Conservation (phyloP, 257 asterid genomes). For the Scutellaria galericulata region DNA sequence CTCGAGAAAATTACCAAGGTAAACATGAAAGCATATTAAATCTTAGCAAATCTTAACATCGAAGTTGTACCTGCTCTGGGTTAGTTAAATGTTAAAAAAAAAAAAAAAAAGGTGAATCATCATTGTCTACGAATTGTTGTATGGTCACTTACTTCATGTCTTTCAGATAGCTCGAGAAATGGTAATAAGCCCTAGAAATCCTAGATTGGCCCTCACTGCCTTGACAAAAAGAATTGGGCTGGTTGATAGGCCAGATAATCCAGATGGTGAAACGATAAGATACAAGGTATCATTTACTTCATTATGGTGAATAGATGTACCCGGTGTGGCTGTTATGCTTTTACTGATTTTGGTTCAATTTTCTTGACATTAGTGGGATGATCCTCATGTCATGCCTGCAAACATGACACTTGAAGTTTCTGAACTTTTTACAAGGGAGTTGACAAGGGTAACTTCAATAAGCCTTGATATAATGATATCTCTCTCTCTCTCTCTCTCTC, state of each 20-base stretch:
- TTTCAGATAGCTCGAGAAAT: conserved; percentile 96
- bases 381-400: conserved; percentile 86
- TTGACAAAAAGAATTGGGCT: conserved; percentile 81
- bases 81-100: conserved; percentile 19
- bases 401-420: conserved; percentile 90
- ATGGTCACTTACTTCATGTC: conserved; percentile 29
- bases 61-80: background rate
- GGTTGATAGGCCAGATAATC: conserved; percentile 76
- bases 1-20: conserved; percentile 97
- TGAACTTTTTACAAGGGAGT: conserved; percentile 89
- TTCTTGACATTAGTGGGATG: conserved; percentile 81
- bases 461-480: conserved; percentile 29
- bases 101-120: background rate
- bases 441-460: conserved; percentile 74
- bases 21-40: conserved; percentile 21
- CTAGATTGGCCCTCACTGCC: conserved; percentile 89
- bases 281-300: conserved; percentile 62
- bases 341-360: conserved; percentile 29
- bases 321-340: conserved; percentile 27
- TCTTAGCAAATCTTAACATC: conserved; percentile 10
- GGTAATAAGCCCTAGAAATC: conserved; percentile 93
- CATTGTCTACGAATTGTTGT: conserved; percentile 18
- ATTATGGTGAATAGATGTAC: conserved; percentile 24
- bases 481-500: background rate
- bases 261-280: conserved; percentile 84